A percentile compares a stretch with the other conserved stretches of the same genome.
Conservation (phyloP, 352 stramenopile species). For the Globisporangium spiculum region DNA sequence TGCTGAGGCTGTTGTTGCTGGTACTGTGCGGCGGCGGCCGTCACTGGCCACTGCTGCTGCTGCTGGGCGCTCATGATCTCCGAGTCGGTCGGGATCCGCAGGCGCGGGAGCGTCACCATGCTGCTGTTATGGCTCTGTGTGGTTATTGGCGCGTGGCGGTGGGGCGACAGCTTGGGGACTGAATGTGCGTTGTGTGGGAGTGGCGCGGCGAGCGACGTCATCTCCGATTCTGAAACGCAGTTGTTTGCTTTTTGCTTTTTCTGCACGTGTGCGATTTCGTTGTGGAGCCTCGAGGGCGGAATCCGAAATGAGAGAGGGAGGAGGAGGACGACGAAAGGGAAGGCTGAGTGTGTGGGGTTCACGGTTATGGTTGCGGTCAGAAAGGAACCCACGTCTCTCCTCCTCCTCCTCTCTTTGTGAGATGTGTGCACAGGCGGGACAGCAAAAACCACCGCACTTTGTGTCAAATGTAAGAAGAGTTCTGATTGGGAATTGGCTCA, state of each 20-base stretch:
- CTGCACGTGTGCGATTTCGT: not conserved
- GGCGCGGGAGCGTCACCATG: constrained; percentile 13
- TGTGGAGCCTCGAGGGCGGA: constrained; percentile 8
- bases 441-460: not conserved
- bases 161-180: not conserved
- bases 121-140: not conserved
- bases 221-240: not conserved
- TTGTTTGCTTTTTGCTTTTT: not conserved
- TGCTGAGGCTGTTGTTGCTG: constrained; percentile 1
- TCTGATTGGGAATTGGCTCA: not conserved
- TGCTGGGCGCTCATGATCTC: constrained; percentile 13
- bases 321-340: not conserved
- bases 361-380: not conserved
- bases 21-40: not conserved
- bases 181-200: not conserved
- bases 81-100: constrained; percentile 21
- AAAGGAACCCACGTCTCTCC: not conserved
- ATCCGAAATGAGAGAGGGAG: constrained; percentile 11
- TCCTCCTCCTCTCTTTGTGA: not conserved
- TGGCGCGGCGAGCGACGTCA: not conserved
- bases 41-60: not conserved
- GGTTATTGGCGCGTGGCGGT: constrained; percentile 1
- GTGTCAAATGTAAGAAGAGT: not conserved
- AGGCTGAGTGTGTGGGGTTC: not conserved
- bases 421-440: not conserved